phyloP scores from a whole-genome alignment of 1,284 basidiomycete species.

The Takashimella tepidaria region DNA sequence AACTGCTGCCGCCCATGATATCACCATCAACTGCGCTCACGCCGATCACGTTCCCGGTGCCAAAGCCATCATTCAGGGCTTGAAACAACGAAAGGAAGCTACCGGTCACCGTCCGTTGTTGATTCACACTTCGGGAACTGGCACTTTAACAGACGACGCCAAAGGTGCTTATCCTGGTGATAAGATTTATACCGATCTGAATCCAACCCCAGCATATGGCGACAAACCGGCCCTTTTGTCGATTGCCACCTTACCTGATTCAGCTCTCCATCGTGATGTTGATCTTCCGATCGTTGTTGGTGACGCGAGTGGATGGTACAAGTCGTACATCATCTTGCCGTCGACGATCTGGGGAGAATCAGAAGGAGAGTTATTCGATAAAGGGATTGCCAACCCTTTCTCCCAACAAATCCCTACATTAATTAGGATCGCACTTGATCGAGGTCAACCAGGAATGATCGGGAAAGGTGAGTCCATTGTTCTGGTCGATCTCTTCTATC shows the following conservation, averaged over 20 bases:
- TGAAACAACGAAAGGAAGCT: conserved; percentile 37
- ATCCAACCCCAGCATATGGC: conserved; percentile 19
- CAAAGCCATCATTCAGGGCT: conserved; percentile 40
- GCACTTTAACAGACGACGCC: conserved; percentile 38
- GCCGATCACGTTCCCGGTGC: conserved; percentile 39
- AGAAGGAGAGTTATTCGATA: conserved; percentile 32
- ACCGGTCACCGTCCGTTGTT: conserved; percentile 37
- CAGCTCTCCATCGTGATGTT: conserved; percentile 33
- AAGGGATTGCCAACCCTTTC: conserved; percentile 36
- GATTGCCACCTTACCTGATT: conserved; percentile 29
- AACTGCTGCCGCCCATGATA: conserved; percentile 35
- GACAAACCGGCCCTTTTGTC: conserved; percentile 35
- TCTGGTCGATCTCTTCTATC: too few relatives aligned
- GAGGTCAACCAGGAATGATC: conserved; percentile 38
- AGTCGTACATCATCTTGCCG: conserved; percentile 46
- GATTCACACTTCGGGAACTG: conserved; percentile 48
- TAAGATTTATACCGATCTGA: conserved; percentile 38
- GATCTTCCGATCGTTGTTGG: conserved; percentile 42
- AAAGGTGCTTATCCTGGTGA: conserved; percentile 25
- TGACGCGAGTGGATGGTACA: conserved; percentile 34
- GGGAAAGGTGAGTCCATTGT: conserved; percentile 36
- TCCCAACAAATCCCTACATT: conserved; percentile 39
- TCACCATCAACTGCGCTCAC: conserved; percentile 43
- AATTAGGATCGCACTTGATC: conserved; percentile 39
- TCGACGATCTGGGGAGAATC: conserved; percentile 47